These are phyloP conservation scores for Pyrenochaeta sp. DNA, from an alignment of 2,329 filamentous ascomycete species.

Conservation along the genomic window DNA sequence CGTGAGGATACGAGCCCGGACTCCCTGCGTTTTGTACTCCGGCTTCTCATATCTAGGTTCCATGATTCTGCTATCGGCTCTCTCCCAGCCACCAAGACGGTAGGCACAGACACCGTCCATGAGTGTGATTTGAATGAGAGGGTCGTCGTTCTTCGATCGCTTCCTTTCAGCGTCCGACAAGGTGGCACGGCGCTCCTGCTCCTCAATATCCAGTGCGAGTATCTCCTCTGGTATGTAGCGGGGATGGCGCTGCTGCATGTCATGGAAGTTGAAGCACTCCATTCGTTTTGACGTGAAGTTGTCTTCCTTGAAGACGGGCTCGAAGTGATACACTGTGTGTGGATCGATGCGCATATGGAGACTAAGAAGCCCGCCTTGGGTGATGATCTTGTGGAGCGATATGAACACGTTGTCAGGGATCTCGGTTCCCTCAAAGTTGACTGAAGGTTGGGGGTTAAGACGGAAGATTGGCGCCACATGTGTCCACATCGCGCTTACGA, in stretches of 20 bases:
- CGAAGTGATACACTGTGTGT: conserved; percentile 39
- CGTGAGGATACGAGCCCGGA: conserved; percentile 23
- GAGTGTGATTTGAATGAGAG: conserved; percentile 31
- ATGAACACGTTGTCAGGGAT: conserved; percentile 1
- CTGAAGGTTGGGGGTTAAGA: background rate
- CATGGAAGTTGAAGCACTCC: conserved; percentile 28
- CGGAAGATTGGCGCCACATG: conserved; percentile 33
- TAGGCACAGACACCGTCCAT: conserved; percentile 35
- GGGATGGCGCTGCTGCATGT: conserved; percentile 19
- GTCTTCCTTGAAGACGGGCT: conserved; percentile 38
- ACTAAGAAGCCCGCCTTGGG: conserved; percentile 30
- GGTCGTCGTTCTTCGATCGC: conserved; percentile 20
- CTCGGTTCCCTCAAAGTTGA: background rate
- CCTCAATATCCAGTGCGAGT: background rate
- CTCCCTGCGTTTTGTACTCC: conserved; percentile 9
- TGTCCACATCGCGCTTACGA: conserved; percentile 22
- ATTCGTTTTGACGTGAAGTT: conserved; percentile 18
- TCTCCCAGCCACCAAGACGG: conserved; percentile 39
- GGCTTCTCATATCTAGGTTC: background rate
- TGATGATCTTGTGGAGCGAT: conserved; percentile 19
- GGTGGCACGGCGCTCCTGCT: conserved; percentile 6
- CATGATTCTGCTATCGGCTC: background rate
- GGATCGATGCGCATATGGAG: conserved; percentile 36
- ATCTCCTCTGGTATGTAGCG: background rate
- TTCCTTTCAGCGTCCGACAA: conserved; percentile 14